Percentiles rank a stretch among this genome's conserved stretches.
These are phyloP conservation scores for Irpex sp. DNA, from an alignment of 1,284 basidiomycete species.

Conservation along the genomic window DNA sequence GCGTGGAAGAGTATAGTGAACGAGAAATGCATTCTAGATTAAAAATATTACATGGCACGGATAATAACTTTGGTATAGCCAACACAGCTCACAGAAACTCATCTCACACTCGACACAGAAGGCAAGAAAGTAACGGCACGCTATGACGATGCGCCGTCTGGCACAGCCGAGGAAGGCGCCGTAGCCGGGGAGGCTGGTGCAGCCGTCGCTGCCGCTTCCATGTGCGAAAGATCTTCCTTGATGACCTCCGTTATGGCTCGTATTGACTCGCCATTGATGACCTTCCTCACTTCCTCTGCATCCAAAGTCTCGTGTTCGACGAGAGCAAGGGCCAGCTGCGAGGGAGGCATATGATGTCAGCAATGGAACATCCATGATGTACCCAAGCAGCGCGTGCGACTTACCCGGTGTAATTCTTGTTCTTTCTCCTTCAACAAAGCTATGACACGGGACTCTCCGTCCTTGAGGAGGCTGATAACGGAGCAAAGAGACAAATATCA, in stretches of 20 bases:
- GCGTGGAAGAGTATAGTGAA: background rate
- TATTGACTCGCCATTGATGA: constrained; percentile 81
- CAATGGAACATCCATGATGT: background rate
- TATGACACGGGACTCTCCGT: constrained; percentile 68
- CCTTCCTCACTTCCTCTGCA: constrained; percentile 79
- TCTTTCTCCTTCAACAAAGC: constrained; percentile 69
- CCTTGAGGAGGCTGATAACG: constrained; percentile 65
- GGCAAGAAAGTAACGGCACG: background rate
- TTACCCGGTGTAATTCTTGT: constrained; percentile 79
- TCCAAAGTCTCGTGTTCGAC: constrained; percentile 94
- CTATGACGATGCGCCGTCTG: background rate
- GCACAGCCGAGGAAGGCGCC: background rate
- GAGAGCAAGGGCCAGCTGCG: constrained; percentile 80
- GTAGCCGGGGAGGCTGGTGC: background rate
- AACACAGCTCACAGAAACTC: background rate
- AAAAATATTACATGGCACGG: background rate
- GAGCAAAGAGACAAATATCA: constrained; percentile 12
- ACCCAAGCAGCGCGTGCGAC: constrained; percentile 16
- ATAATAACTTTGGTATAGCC: background rate
- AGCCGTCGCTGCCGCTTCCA: constrained; percentile 22
- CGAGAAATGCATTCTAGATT: background rate
- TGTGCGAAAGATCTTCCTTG: constrained; percentile 47
- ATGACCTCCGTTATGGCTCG: constrained; percentile 62
- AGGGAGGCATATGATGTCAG: background rate
- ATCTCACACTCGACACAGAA: background rate